A percentile compares a stretch with the other conserved stretches of the same genome.
These are phyloP conservation scores for Suillus brevipes DNA, from an alignment of 768 basidiomycete species.

Conservation along the genomic window DNA sequence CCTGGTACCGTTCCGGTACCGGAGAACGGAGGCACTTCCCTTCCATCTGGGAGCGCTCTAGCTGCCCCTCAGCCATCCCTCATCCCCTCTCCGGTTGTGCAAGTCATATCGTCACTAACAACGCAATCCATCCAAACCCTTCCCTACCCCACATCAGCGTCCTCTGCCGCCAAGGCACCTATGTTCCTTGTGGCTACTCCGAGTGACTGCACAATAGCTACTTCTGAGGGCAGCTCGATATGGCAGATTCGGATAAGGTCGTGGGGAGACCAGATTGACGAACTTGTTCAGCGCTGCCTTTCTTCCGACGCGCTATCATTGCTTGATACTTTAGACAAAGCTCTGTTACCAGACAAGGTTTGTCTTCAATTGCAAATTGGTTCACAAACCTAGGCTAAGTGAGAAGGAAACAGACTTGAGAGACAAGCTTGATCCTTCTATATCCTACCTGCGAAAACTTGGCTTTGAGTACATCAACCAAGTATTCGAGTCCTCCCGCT, in stretches of 20 bases:
- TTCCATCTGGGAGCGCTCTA: conserved; percentile 27
- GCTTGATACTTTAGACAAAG: conserved; percentile 66
- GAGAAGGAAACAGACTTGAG: conserved; percentile 73
- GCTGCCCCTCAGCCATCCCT: conserved; percentile 31
- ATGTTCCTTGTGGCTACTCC: conserved; percentile 71
- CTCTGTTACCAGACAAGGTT: conserved; percentile 65
- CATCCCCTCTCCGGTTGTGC: conserved; percentile 59
- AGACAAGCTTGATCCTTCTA: conserved; percentile 81
- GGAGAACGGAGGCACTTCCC: conserved; percentile 19
- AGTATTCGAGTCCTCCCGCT: conserved; percentile 78
- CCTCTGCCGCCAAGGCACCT: conserved; percentile 45
- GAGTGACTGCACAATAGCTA: conserved; percentile 62
- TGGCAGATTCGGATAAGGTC: conserved; percentile 74
- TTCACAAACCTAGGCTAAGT: conserved; percentile 59
- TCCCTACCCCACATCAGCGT: conserved; percentile 30
- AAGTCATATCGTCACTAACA: conserved; percentile 73
- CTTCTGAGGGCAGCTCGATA: conserved; percentile 72
- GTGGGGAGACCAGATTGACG: conserved; percentile 83
- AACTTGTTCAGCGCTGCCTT: conserved; percentile 64
- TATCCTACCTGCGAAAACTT: conserved; percentile 88
- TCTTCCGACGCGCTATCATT: conserved; percentile 83
- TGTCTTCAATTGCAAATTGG: neutral
- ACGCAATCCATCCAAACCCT: conserved; percentile 60
- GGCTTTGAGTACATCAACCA: conserved; percentile 80
- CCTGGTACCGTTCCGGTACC: conserved; percentile 54